These are phyloP conservation scores for Aspergillus panamensis DNA, from an alignment of 495 filamentous ascomycete species.

Conservation along the genomic window DNA sequence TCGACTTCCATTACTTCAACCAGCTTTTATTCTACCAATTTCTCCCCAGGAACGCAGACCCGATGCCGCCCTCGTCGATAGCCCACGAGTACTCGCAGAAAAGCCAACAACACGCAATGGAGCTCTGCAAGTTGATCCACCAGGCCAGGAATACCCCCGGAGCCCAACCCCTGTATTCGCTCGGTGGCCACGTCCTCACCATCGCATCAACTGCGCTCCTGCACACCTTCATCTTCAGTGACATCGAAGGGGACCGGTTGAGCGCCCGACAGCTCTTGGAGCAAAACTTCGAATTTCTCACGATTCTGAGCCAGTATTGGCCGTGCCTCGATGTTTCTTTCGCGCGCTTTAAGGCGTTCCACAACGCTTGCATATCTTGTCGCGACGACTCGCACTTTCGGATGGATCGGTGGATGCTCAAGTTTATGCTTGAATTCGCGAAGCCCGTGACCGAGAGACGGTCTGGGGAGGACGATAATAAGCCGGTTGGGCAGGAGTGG, in stretches of 20 bases:
- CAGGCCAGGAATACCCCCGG: not conserved
- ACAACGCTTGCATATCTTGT: not conserved
- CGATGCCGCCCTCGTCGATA: not conserved
- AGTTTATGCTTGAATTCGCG: conserved; percentile 4
- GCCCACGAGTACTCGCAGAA: not conserved
- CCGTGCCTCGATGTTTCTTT: not conserved
- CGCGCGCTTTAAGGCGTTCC: not conserved
- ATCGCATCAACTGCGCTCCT: not conserved
- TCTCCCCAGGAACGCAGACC: not conserved
- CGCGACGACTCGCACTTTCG: not conserved
- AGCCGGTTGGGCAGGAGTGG: not conserved
- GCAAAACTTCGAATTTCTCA: conserved; percentile 4
- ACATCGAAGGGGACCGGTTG: not conserved
- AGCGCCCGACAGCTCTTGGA: not conserved
- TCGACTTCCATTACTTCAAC: conserved; percentile 3
- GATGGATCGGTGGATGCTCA: conserved; percentile 7
- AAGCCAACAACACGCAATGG: not conserved
- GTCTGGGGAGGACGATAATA: not conserved
- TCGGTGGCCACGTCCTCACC: conserved; percentile 1
- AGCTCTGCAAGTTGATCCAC: not conserved
- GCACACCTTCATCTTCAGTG: conserved; percentile 2
- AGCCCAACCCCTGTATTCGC: not conserved
- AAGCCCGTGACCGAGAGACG: not conserved
- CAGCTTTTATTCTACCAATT: conserved; percentile 7
- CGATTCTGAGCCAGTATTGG: not conserved